Conservation (phyloP, 1,284 basidiomycete species). For the Sphagnurus paluster region DNA sequence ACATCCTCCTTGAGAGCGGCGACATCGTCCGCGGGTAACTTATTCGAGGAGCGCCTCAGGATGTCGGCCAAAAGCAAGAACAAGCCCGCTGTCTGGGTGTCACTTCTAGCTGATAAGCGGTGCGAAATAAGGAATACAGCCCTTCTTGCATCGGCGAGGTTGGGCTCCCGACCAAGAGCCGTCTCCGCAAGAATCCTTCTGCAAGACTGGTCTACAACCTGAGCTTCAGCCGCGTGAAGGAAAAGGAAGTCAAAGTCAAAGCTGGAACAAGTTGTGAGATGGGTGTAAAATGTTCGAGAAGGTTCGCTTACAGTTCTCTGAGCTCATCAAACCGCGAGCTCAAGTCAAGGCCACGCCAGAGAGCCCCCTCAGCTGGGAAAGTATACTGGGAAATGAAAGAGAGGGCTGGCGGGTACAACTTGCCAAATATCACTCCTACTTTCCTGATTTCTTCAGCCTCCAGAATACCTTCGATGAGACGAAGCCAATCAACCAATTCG, state of each 20-base stretch:
- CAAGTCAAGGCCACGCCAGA: constrained; percentile 42
- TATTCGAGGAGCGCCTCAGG: constrained; percentile 24
- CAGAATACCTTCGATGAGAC: constrained; percentile 42
- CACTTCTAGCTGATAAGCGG: constrained; percentile 26
- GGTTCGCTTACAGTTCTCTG: constrained; percentile 29
- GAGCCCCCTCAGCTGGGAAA: constrained; percentile 37
- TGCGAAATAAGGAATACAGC: constrained; percentile 41
- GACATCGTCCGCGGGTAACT: constrained; percentile 28
- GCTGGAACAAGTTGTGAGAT: constrained; percentile 24
- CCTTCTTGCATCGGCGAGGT: constrained; percentile 31
- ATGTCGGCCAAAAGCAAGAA: constrained; percentile 38
- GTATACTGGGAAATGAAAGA: constrained; percentile 43
- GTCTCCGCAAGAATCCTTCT: constrained; percentile 29
- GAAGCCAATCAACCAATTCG: constrained; percentile 61
- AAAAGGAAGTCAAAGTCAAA: constrained; percentile 47
- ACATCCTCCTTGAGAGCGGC: constrained; percentile 39
- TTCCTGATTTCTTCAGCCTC: constrained; percentile 37
- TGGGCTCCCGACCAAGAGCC: constrained; percentile 27
- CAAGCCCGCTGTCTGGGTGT: constrained; percentile 25
- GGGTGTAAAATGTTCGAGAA: not conserved
- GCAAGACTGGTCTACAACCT: constrained; percentile 26
- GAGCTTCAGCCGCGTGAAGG: constrained; percentile 33
- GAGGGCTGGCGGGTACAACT: constrained; percentile 43
- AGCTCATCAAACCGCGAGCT: constrained; percentile 19
- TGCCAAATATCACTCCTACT: constrained; percentile 37